phyloP scores from a whole-genome alignment of 805 yeast genomes.

The Metschnikowia peoriensis region DNA sequence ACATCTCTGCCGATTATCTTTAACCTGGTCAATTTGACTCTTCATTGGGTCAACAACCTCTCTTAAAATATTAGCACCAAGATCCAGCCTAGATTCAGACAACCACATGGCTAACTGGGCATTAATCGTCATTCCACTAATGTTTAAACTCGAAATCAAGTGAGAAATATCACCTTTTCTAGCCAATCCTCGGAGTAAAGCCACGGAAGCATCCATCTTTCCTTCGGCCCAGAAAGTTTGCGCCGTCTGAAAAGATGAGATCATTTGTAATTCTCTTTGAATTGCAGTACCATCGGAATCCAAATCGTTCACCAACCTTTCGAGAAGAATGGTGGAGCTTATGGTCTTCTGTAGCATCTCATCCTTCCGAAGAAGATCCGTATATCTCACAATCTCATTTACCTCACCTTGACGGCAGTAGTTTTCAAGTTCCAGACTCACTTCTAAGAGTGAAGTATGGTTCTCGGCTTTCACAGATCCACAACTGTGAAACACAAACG shows the following conservation, averaged over 20 bases:
- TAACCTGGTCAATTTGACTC: conserved; percentile 12
- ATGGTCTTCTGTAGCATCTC: conserved; percentile 48
- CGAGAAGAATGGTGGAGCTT: conserved; percentile 47
- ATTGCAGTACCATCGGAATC: conserved; percentile 9
- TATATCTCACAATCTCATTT: conserved; percentile 44
- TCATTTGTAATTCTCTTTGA: conserved; percentile 10
- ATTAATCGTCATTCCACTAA: conserved; percentile 26
- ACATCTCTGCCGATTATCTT: conserved; percentile 30
- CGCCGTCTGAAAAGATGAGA: conserved; percentile 46
- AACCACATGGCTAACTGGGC: conserved; percentile 66
- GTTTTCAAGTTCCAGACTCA: neutral
- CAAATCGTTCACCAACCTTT: conserved; percentile 29
- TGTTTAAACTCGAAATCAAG: conserved; percentile 18
- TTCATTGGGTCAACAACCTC: conserved; percentile 54
- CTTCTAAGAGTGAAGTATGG: neutral
- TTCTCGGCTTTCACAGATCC: neutral
- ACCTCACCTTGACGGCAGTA: conserved; percentile 24
- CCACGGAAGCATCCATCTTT: conserved; percentile 55
- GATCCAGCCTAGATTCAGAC: conserved; percentile 65
- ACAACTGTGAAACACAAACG: conserved; percentile 24
- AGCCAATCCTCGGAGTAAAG: conserved; percentile 40
- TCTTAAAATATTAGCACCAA: conserved; percentile 55
- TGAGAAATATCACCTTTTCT: conserved; percentile 13
- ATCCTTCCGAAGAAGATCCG: conserved; percentile 35
- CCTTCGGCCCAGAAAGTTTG: conserved; percentile 64